Conservation (phyloP, 768 basidiomycete species). For the Kwoniella sp. region DNA sequence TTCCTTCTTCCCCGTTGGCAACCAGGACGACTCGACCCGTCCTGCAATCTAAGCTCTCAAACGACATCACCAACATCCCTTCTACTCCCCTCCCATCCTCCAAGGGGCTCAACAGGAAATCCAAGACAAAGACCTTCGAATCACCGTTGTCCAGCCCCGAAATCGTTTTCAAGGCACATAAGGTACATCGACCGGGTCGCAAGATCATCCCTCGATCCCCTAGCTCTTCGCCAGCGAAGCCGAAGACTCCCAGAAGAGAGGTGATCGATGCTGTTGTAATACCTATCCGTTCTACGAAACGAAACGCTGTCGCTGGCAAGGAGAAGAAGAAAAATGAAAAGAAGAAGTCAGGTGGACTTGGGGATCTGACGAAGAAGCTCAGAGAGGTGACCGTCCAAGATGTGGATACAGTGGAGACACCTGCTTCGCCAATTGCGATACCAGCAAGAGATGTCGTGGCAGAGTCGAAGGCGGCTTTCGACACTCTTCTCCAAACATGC, state of each 20-base stretch:
- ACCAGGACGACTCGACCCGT: conserved; percentile 24
- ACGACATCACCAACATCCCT: conserved; percentile 23
- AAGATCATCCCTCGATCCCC: conserved; percentile 12
- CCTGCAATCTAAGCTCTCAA: conserved; percentile 30
- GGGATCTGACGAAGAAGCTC: conserved; percentile 7
- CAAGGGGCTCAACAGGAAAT: background rate
- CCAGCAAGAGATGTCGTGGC: background rate
- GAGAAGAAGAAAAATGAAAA: background rate
- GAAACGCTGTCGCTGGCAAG: background rate
- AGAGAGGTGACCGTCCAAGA: conserved; percentile 12
- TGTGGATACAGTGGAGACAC: background rate
- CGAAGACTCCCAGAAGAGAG: background rate
- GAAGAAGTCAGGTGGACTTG: background rate
- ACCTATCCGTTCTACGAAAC: conserved; percentile 12
- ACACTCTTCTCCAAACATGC: conserved; percentile 7
- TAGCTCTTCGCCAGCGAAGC: background rate
- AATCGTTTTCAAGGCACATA: conserved; percentile 12
- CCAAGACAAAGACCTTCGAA: conserved; percentile 1
- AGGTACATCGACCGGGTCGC: conserved; percentile 10
- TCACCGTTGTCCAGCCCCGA: conserved; percentile 15
- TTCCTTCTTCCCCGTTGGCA: conserved; percentile 11
- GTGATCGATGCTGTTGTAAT: conserved; percentile 21
- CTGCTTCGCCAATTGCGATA: background rate
- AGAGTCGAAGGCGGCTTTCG: background rate
- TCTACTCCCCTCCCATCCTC: conserved; percentile 9